Percentiles rank a stretch among this genome's conserved stretches.
Evolutionary conservation across 768 basidiomycete genomes (phyloP).

Genomic region (Podaxis sp.): DNA sequence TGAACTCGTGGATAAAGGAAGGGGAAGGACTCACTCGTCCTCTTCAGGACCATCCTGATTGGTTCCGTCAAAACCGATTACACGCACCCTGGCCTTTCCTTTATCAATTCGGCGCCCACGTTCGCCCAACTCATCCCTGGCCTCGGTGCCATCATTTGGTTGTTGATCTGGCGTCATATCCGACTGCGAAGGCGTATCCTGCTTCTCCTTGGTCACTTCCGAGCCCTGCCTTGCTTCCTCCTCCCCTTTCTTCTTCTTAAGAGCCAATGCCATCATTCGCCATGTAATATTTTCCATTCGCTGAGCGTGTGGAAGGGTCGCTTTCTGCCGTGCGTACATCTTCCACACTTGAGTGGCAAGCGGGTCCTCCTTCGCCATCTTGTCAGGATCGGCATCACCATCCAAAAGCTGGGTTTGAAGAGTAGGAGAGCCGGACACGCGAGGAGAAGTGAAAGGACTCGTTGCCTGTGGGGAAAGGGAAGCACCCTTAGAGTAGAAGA

Average conservation of each 20-base stretch:
- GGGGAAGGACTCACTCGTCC: slow-evolving; percentile 57
- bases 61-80: slow-evolving; percentile 78
- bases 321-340: slow-evolving; percentile 90
- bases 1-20: slow-evolving; percentile 7
- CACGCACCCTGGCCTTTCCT: slow-evolving; percentile 73
- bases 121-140: slow-evolving; percentile 34
- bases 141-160: slow-evolving; percentile 19
- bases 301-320: slow-evolving; percentile 86
- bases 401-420: slow-evolving; percentile 44
- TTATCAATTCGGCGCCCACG: slow-evolving; percentile 79
- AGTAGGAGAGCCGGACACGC: slow-evolving; percentile 68
- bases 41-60: slow-evolving; percentile 72
- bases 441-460: slow-evolving; percentile 63
- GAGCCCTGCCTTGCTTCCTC: slow-evolving; percentile 38
- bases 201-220: slow-evolving; percentile 14
- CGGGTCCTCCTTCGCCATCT: slow-evolving; percentile 80
- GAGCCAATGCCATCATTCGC: slow-evolving; percentile 96
- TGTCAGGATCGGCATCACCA: slow-evolving; percentile 56
- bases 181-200: slow-evolving; percentile 17
- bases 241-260: slow-evolving; percentile 85
- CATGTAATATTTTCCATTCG: slow-evolving; percentile 98
- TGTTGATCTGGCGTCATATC: slow-evolving; percentile 18
- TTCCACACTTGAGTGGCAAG: slow-evolving; percentile 96
- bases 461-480: slow-evolving; percentile 40
- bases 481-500: slow-evolving; percentile 45